These are phyloP conservation scores for Dendrobium catenatum DNA, from an alignment of 106 monocot species.

Conservation along the genomic window DNA sequence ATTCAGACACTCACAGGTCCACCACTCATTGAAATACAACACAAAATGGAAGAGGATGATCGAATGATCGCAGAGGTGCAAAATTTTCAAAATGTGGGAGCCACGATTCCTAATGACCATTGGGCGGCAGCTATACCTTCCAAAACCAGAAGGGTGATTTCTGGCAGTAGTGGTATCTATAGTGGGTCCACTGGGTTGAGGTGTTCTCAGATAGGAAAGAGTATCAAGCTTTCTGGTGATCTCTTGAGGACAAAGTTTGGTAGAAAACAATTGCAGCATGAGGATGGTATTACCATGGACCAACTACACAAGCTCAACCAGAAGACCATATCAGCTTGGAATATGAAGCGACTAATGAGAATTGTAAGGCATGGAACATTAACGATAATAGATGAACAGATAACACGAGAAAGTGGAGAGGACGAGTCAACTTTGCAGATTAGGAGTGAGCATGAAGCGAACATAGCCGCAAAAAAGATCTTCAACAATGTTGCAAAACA, in stretches of 20 bases:
- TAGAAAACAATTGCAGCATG: slow-evolving; percentile 11
- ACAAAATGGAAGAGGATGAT: slow-evolving; percentile 50
- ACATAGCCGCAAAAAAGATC: slow-evolving; percentile 68
- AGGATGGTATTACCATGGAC: slow-evolving; percentile 55
- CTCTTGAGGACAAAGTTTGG: slow-evolving; percentile 14
- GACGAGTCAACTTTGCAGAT: slow-evolving; percentile 61
- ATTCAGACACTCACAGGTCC: slow-evolving; percentile 84
- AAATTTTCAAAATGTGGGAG: slow-evolving; percentile 67
- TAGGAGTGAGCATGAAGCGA: slow-evolving; percentile 70
- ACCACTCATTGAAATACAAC: slow-evolving; percentile 40
- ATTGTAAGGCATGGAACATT: slow-evolving; percentile 58
- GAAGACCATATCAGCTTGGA: slow-evolving; percentile 87
- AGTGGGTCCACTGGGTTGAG: background rate
- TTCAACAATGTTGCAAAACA: slow-evolving; percentile 68
- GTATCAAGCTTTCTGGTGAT: slow-evolving; percentile 18
- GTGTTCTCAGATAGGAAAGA: slow-evolving; percentile 35
- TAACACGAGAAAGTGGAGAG: slow-evolving; percentile 19
- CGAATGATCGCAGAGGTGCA: slow-evolving; percentile 50
- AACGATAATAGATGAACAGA: slow-evolving; percentile 54
- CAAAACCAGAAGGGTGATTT: slow-evolving; percentile 14
- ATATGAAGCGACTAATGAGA: slow-evolving; percentile 79
- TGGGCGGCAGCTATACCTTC: slow-evolving; percentile 24
- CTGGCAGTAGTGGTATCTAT: background rate
- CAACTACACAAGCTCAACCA: slow-evolving; percentile 64
- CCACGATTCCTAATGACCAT: slow-evolving; percentile 48